Evolutionary conservation across 441 rosid genomes (phyloP).

Genomic region (Jatropha podagrica): DNA sequence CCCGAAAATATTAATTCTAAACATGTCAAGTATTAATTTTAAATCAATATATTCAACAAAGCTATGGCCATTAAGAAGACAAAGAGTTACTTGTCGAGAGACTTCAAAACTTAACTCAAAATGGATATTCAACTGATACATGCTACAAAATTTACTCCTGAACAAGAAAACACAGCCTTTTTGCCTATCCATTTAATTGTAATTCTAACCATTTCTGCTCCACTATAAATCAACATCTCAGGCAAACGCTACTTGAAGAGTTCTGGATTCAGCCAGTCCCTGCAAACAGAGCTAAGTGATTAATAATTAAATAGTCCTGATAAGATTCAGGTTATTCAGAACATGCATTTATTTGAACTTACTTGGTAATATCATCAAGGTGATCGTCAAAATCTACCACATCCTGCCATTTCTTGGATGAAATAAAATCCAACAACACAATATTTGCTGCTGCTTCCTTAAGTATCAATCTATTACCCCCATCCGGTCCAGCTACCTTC

Average conservation of each 20-base stretch:
- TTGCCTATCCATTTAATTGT: conserved; percentile 11
- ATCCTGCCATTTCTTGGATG: conserved; percentile 78
- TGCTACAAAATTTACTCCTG: conserved; percentile 13
- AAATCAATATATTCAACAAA: background rate
- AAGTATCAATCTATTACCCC: conserved; percentile 54
- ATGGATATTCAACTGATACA: background rate
- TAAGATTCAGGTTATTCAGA: background rate
- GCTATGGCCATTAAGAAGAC: background rate
- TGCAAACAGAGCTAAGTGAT: conserved; percentile 31
- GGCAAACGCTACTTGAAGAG: conserved; percentile 61
- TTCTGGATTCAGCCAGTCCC: conserved; percentile 93
- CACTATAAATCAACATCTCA: background rate
- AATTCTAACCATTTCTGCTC: background rate
- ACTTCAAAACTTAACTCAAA: conserved; percentile 1
- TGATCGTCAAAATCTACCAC: conserved; percentile 90
- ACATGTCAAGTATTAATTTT: background rate
- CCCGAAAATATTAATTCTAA: too few species aligned
- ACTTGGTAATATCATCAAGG: conserved; percentile 89
- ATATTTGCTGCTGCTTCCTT: conserved; percentile 88
- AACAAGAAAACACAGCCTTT: background rate
- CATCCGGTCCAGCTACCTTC: conserved; percentile 69
- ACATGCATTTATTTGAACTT: conserved; percentile 25
- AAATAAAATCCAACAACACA: conserved; percentile 67
- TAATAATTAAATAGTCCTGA: background rate
- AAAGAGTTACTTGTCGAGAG: background rate